These are phyloP conservation scores for Tulasnella calospora DNA, from an alignment of 768 basidiomycete species.

Conservation along the genomic window DNA sequence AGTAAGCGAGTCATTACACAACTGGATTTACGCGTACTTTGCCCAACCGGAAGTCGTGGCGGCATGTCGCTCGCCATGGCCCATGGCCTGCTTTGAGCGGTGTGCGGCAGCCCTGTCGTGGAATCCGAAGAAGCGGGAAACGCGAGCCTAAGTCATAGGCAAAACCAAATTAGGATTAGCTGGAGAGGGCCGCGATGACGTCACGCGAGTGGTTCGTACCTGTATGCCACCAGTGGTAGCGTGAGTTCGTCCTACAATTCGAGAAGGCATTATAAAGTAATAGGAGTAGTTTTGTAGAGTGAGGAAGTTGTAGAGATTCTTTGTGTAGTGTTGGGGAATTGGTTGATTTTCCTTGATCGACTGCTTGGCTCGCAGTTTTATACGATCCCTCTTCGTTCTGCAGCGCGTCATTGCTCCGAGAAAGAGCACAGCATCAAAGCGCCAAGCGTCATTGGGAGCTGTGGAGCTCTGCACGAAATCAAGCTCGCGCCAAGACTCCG, in stretches of 20 bases:
- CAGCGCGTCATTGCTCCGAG: neutral
- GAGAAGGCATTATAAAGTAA: slow-evolving; percentile 8
- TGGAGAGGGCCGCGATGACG: neutral
- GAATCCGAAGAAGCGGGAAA: neutral
- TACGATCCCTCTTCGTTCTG: neutral
- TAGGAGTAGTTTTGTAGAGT: neutral
- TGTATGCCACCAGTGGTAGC: neutral
- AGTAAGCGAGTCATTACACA: neutral
- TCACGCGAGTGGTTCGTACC: neutral
- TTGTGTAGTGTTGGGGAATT: neutral
- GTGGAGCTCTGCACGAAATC: neutral
- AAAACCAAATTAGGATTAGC: neutral
- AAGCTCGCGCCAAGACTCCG: neutral
- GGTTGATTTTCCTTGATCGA: too few species aligned
- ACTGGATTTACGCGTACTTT: neutral
- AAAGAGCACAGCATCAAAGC: neutral
- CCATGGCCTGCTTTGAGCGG: neutral
- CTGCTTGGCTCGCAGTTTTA: neutral
- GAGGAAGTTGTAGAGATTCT: neutral
- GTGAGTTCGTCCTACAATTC: slow-evolving; percentile 12
- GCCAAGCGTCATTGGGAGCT: slow-evolving; percentile 1
- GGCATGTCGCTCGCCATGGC: neutral
- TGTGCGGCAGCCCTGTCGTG: neutral
- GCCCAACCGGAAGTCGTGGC: neutral
- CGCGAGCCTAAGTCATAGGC: neutral